Percentiles rank a stretch among this genome's conserved stretches.
These are phyloP conservation scores for Aspergillus sp. DNA, from an alignment of 2,329 filamentous ascomycete genomes.

Conservation along the genomic window DNA sequence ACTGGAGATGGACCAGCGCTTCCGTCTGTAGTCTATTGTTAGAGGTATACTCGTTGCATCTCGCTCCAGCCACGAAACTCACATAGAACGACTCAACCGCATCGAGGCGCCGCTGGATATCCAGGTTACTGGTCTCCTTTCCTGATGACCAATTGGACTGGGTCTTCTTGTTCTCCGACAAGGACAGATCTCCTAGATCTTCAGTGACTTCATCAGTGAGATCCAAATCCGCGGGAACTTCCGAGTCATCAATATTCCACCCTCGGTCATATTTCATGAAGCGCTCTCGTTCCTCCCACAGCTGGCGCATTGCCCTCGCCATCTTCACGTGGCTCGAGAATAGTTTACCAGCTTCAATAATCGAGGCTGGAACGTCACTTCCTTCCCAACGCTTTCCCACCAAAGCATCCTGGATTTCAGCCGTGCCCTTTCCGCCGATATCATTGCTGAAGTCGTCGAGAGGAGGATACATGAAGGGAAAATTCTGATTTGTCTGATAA, in stretches of 20 bases:
- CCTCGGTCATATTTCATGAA: slow-evolving; percentile 90
- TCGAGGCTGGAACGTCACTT: slow-evolving; percentile 85
- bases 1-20: slow-evolving; percentile 78
- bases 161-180: slow-evolving; percentile 12
- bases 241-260: slow-evolving; percentile 55
- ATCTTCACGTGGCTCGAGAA: slow-evolving; percentile 87
- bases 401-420: slow-evolving; percentile 68
- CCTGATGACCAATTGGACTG: slow-evolving; percentile 7
- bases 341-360: slow-evolving; percentile 85
- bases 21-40: slow-evolving; percentile 46
- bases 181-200: slow-evolving; percentile 12
- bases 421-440: slow-evolving; percentile 78
- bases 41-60: neutral
- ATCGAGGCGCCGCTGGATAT: slow-evolving; percentile 51
- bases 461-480: slow-evolving; percentile 94
- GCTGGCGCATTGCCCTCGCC: slow-evolving; percentile 79
- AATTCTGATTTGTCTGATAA: slow-evolving; percentile 98
- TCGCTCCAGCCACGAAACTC: slow-evolving; percentile 32
- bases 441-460: slow-evolving; percentile 82
- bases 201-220: slow-evolving; percentile 37
- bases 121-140: slow-evolving; percentile 29
- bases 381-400: slow-evolving; percentile 86
- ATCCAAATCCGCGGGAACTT: slow-evolving; percentile 26
- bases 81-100: slow-evolving; percentile 81
- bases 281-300: slow-evolving; percentile 88